These are phyloP conservation scores for Metarhizium anisopliae DNA, from an alignment of 2,329 filamentous ascomycete genomes.

Conservation along the genomic window DNA sequence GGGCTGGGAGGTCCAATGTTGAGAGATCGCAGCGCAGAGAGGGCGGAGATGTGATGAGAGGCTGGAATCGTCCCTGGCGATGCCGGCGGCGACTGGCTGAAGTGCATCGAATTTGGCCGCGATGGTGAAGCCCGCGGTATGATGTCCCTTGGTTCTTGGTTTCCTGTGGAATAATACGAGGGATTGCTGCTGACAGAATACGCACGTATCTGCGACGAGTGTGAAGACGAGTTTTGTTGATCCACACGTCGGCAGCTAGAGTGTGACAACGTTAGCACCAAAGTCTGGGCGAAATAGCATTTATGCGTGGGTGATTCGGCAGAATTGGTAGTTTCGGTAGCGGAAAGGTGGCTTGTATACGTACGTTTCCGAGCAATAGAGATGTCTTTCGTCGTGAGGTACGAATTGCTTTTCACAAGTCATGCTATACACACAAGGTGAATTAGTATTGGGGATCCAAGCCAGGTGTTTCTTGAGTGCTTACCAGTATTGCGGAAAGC, in stretches of 20 bases:
- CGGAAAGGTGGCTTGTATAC: slow-evolving; percentile 17
- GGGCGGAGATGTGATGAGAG: slow-evolving; percentile 30
- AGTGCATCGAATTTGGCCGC: slow-evolving; percentile 45
- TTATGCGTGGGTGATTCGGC: neutral
- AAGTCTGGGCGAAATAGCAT: neutral
- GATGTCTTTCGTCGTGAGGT: slow-evolving; percentile 43
- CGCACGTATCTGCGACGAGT: slow-evolving; percentile 8
- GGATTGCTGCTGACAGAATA: slow-evolving; percentile 21
- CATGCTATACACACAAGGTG: slow-evolving; percentile 38
- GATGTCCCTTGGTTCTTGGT: slow-evolving; percentile 50
- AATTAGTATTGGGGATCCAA: neutral
- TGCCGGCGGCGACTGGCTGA: slow-evolving; percentile 41
- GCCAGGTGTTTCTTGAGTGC: slow-evolving; percentile 16
- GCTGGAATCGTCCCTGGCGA: slow-evolving; percentile 28
- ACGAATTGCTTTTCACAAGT: slow-evolving; percentile 59
- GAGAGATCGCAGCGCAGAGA: slow-evolving; percentile 47
- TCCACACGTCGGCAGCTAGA: slow-evolving; percentile 46
- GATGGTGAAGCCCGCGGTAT: slow-evolving; percentile 56
- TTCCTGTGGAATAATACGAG: slow-evolving; percentile 35
- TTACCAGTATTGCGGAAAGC: slow-evolving; percentile 58
- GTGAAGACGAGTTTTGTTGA: slow-evolving; percentile 33
- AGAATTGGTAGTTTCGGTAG: neutral
- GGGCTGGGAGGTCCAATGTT: slow-evolving; percentile 46
- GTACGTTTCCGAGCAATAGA: slow-evolving; percentile 58
- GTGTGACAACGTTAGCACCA: slow-evolving; percentile 10